These are phyloP conservation scores for Saccharomycopsis fodiens DNA, from an alignment of 805 yeast genomes.

Conservation along the genomic window DNA sequence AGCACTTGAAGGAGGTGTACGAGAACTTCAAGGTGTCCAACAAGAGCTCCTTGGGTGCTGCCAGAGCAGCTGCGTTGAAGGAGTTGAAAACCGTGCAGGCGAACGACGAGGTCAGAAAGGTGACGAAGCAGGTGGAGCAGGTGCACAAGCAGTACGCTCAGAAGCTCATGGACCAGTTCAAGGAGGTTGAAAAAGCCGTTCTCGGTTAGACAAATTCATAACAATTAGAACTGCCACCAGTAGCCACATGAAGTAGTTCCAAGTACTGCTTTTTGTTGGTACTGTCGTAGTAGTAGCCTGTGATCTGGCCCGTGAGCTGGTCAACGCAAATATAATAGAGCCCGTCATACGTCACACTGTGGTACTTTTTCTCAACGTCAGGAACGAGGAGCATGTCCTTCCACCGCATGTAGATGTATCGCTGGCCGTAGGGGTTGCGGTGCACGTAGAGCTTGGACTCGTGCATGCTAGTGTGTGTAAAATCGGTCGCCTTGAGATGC, in stretches of 20 bases:
- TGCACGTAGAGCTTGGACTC: slow-evolving; percentile 21
- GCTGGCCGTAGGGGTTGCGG: slow-evolving; percentile 30
- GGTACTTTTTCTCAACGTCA: slow-evolving; percentile 45
- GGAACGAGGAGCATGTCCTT: slow-evolving; percentile 84
- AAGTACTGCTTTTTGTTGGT: slow-evolving; percentile 78
- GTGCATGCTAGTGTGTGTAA: background rate
- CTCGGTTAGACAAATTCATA: slow-evolving; percentile 12
- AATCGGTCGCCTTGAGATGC: background rate
- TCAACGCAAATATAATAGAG: slow-evolving; percentile 83
- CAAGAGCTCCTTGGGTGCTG: slow-evolving; percentile 43
- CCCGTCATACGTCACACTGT: slow-evolving; percentile 85
- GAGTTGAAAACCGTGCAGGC: slow-evolving; percentile 44
- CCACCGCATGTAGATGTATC: slow-evolving; percentile 85
- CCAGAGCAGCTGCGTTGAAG: slow-evolving; percentile 53
- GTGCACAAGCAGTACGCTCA: slow-evolving; percentile 57
- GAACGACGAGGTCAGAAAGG: slow-evolving; percentile 47
- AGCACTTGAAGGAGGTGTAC: slow-evolving; percentile 54
- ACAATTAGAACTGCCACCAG: slow-evolving; percentile 32
- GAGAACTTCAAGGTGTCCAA: slow-evolving; percentile 54
- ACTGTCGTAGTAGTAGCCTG: slow-evolving; percentile 77
- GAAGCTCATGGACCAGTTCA: slow-evolving; percentile 48
- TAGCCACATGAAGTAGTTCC: slow-evolving; percentile 49
- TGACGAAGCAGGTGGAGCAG: slow-evolving; percentile 57
- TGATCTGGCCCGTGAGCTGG: slow-evolving; percentile 64
- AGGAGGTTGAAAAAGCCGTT: slow-evolving; percentile 43